Percentiles rank a stretch among this genome's conserved stretches.
phyloP scores from a whole-genome alignment of 768 basidiomycete genomes.

The Tremella yokohamensis region DNA sequence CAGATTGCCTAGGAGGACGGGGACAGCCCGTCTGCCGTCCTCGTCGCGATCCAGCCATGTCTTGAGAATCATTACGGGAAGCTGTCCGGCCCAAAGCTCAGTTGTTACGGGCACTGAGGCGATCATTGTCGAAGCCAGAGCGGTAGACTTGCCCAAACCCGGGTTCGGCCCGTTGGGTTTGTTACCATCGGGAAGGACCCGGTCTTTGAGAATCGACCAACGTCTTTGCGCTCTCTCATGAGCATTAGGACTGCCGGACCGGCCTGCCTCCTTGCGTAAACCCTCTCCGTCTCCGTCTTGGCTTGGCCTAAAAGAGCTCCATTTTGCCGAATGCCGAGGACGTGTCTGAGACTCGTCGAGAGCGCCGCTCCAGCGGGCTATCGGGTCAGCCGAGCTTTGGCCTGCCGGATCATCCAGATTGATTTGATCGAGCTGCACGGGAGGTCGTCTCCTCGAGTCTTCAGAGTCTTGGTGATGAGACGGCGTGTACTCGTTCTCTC shows the following conservation, averaged over 20 bases:
- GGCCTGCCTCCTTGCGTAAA: too few species aligned
- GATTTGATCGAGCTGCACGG: too few species aligned
- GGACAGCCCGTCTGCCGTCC: slow-evolving; percentile 48
- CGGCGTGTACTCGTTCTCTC: too few species aligned
- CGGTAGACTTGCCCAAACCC: slow-evolving; percentile 28
- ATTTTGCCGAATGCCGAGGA: neutral
- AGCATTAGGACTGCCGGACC: neutral
- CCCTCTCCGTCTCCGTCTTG: neutral
- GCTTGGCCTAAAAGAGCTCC: neutral
- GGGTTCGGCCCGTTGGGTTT: slow-evolving; percentile 18
- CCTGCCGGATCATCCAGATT: too few species aligned
- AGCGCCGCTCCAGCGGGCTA: too few species aligned
- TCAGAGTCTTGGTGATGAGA: too few species aligned
- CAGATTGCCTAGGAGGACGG: slow-evolving; percentile 48
- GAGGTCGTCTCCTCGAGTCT: too few species aligned
- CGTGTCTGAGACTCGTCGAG: too few species aligned
- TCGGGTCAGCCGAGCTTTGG: too few species aligned
- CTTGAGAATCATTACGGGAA: slow-evolving; percentile 51
- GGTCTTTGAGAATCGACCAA: slow-evolving; percentile 38
- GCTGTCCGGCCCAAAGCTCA: slow-evolving; percentile 48
- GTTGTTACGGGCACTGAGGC: slow-evolving; percentile 47
- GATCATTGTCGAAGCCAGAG: slow-evolving; percentile 34
- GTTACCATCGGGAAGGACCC: slow-evolving; percentile 34
- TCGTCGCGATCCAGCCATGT: slow-evolving; percentile 52
- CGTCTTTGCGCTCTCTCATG: slow-evolving; percentile 32